These are phyloP conservation scores for Aspergillus biplanus DNA, from an alignment of 495 filamentous ascomycete genomes.

Conservation along the genomic window DNA sequence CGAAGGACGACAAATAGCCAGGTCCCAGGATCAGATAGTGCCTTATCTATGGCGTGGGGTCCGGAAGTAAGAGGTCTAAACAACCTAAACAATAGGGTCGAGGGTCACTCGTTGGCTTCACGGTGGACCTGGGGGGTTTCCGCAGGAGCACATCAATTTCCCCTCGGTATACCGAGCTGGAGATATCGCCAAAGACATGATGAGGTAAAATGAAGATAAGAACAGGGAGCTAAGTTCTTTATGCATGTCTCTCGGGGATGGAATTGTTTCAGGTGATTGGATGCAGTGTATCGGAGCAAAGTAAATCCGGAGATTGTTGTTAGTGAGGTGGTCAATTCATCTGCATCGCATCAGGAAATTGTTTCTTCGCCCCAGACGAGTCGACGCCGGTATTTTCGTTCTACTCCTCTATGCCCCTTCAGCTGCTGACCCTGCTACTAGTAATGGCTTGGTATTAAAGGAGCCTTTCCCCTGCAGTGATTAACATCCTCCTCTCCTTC, in stretches of 20 bases:
- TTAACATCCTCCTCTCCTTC: conserved; percentile 6
- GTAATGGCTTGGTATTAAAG: conserved; percentile 25
- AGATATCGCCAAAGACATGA: background rate
- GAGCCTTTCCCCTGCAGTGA: conserved; percentile 5
- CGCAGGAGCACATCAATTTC: background rate
- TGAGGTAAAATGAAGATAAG: background rate
- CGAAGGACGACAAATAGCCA: background rate
- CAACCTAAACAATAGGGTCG: background rate
- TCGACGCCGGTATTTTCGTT: conserved; percentile 6
- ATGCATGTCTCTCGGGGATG: conserved; percentile 1
- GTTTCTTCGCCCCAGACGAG: background rate
- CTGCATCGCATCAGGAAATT: background rate
- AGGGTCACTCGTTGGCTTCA: background rate
- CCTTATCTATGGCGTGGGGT: background rate
- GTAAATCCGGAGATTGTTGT: conserved; percentile 38
- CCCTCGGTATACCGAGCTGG: background rate
- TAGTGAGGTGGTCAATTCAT: conserved; percentile 44
- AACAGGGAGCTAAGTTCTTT: background rate
- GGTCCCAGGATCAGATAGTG: background rate
- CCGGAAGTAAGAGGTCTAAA: background rate
- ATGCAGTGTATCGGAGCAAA: conserved; percentile 32
- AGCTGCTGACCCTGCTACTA: conserved; percentile 13
- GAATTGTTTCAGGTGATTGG: conserved; percentile 10
- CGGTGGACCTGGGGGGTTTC: background rate
- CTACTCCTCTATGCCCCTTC: conserved; percentile 2